phyloP scores from a whole-genome alignment of 257 asterid species.

The Solanum lignicaule region DNA sequence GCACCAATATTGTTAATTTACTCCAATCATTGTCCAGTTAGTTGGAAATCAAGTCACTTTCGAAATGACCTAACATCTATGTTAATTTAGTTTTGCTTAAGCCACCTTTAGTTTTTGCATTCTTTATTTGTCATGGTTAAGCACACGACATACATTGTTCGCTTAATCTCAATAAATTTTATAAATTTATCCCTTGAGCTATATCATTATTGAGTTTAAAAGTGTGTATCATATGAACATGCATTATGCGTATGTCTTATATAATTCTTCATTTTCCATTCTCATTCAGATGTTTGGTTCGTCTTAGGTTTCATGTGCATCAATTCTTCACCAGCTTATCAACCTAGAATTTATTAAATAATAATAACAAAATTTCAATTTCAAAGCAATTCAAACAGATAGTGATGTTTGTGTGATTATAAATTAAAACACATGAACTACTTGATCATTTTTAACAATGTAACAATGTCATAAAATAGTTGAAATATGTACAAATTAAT shows the following conservation, averaged over 20 bases:
- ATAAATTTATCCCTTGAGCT: background rate
- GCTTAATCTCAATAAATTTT: background rate
- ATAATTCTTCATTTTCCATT: background rate
- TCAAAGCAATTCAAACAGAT: background rate
- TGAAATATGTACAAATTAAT: background rate
- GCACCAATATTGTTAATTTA: background rate
- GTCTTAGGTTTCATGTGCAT: background rate
- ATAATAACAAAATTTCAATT: too few relatives aligned
- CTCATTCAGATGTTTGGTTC: background rate
- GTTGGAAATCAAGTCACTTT: background rate
- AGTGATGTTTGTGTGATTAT: too few relatives aligned
- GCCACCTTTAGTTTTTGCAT: too few relatives aligned
- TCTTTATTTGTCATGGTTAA: background rate
- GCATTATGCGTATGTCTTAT: background rate
- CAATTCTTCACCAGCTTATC: background rate
- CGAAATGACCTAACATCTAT: background rate
- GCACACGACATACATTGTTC: background rate
- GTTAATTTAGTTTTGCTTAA: background rate
- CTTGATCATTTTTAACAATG: too few relatives aligned
- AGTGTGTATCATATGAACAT: background rate
- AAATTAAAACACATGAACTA: too few relatives aligned
- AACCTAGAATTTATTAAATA: too few relatives aligned
- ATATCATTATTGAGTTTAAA: background rate
- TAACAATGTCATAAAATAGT: too few relatives aligned
- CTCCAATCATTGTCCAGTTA: background rate